Conservation (phyloP, 805 yeast genomes). For the Danielia reshetovae region DNA sequence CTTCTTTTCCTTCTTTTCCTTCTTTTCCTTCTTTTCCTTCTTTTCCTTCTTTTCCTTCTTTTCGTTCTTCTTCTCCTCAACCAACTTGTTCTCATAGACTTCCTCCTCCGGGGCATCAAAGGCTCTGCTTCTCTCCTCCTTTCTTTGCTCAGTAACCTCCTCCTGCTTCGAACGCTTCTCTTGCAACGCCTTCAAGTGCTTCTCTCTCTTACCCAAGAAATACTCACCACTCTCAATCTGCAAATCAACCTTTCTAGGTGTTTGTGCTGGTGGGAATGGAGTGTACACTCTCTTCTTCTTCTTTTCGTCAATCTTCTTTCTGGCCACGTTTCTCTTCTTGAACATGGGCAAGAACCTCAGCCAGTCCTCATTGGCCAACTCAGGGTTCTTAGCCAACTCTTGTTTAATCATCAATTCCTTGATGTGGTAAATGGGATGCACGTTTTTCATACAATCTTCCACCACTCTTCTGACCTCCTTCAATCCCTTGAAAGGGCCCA, state of each 20-base stretch:
- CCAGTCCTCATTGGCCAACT: slow-evolving; percentile 95
- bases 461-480: slow-evolving; percentile 91
- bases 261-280: slow-evolving; percentile 98
- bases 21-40: slow-evolving; percentile 22
- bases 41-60: slow-evolving; percentile 22
- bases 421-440: slow-evolving; percentile 97
- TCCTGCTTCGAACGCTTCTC: slow-evolving; percentile 79
- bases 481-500: slow-evolving; percentile 94
- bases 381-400: slow-evolving; percentile 92
- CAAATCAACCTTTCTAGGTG: slow-evolving; percentile 94
- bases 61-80: slow-evolving; percentile 13
- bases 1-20: slow-evolving; percentile 21
- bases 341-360: slow-evolving; percentile 92
- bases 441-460: slow-evolving; percentile 94
- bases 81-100: slow-evolving; percentile 42
- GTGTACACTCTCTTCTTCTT: slow-evolving; percentile 77
- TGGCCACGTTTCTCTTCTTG: slow-evolving; percentile 92
- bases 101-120: slow-evolving; percentile 85
- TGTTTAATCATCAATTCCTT: slow-evolving; percentile 97
- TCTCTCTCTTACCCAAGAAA: slow-evolving; percentile 84
- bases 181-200: slow-evolving; percentile 62
- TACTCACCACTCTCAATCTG: slow-evolving; percentile 98
- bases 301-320: slow-evolving; percentile 70
- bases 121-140: slow-evolving; percentile 69
- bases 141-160: slow-evolving; percentile 60